phyloP scores from a whole-genome alignment of 495 filamentous ascomycete genomes.

The Daldinia vernicosa region DNA sequence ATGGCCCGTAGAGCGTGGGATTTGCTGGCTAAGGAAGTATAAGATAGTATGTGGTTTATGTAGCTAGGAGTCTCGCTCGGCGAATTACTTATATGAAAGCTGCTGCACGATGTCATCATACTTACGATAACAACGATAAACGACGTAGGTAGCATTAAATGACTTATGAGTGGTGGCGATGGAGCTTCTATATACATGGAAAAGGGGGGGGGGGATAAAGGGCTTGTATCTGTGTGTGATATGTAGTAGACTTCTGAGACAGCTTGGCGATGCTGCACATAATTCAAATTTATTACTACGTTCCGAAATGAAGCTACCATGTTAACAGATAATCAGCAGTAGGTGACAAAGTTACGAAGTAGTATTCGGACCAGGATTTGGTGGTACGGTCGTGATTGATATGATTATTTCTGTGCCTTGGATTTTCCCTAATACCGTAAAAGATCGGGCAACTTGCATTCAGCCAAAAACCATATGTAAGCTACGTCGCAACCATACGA shows the following conservation, averaged over 20 bases:
- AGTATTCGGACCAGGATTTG: not conserved
- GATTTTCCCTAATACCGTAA: constrained; percentile 29
- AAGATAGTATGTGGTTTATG: not conserved
- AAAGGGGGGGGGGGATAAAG: not conserved
- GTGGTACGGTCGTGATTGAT: constrained; percentile 14
- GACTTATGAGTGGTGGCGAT: not conserved
- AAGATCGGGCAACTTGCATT: constrained; percentile 31
- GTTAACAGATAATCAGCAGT: not conserved
- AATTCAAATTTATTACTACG: not conserved
- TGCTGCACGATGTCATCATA: constrained; percentile 25
- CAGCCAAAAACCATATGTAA: constrained; percentile 26
- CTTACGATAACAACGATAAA: constrained; percentile 4
- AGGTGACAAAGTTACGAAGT: not conserved
- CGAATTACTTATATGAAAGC: constrained; percentile 25
- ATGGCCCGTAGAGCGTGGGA: not conserved
- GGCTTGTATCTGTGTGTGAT: not conserved
- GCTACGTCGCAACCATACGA: constrained; percentile 24
- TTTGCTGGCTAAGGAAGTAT: not conserved
- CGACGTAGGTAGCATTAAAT: constrained; percentile 21
- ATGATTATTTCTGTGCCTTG: constrained; percentile 9
- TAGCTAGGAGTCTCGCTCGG: constrained; percentile 20
- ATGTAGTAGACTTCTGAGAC: constrained; percentile 4
- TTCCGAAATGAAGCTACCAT: constrained; percentile 3
- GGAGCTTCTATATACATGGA: not conserved
- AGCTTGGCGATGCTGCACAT: constrained; percentile 22